Conservation (phyloP, 2,329 filamentous ascomycete genomes). For the Colletotrichum tropicale region DNA sequence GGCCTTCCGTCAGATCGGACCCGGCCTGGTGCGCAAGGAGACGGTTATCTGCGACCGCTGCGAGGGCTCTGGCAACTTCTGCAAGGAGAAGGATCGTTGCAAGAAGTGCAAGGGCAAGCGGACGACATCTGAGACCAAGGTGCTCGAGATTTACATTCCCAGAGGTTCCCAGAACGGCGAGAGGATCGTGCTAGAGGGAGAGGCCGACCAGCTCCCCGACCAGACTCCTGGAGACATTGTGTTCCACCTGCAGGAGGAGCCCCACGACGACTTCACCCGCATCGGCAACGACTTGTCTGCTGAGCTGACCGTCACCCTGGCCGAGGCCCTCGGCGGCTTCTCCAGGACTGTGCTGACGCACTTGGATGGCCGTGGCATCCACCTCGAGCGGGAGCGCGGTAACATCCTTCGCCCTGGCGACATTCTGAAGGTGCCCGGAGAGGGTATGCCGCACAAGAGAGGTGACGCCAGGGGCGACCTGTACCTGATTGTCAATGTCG, state of each 20-base stretch:
- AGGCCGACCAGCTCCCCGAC: constrained; percentile 91
- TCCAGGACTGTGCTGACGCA: constrained; percentile 89
- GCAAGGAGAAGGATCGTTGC: constrained; percentile 96
- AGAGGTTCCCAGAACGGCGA: constrained; percentile 87
- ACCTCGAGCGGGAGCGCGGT: constrained; percentile 78
- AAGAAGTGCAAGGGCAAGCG: constrained; percentile 98
- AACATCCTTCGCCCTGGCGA: constrained; percentile 84
- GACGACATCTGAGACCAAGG: constrained; percentile 87
- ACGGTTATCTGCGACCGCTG: constrained; percentile 83
- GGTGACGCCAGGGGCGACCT: constrained; percentile 85
- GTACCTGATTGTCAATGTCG: constrained; percentile 83
- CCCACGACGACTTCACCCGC: constrained; percentile 82
- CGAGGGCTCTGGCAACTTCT: constrained; percentile 82
- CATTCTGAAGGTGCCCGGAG: constrained; percentile 82
- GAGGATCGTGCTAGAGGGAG: constrained; percentile 86
- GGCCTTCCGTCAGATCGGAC: constrained; percentile 81
- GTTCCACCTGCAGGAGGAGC: constrained; percentile 83
- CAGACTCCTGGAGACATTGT: constrained; percentile 92
- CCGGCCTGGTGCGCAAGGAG: constrained; percentile 83
- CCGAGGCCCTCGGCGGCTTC: constrained; percentile 87
- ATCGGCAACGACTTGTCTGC: constrained; percentile 85
- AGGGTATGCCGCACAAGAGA: constrained; percentile 94
- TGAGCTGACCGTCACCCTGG: constrained; percentile 79
- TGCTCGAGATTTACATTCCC: constrained; percentile 94
- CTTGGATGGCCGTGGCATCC: constrained; percentile 90